Evolutionary conservation across 73 alveolate genomes (phyloP), one percentile per base, ranked within the genome.

Genomic region (Urostyla sp.): DNA sequence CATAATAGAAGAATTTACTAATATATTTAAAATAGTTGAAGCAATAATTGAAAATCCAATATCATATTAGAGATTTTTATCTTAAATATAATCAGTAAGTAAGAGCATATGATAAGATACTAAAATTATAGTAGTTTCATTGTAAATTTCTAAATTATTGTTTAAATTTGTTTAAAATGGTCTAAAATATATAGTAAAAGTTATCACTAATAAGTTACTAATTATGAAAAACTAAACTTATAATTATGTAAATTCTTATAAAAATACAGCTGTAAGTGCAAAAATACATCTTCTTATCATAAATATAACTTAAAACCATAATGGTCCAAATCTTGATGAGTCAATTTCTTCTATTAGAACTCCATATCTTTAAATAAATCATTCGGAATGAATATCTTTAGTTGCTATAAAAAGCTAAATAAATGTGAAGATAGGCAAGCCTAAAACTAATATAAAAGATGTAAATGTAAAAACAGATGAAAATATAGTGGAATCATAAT

Each of bases 261-360:
- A 4, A 30, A 59, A 18, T 5, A 59, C 6, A 32, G 76, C 76
- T n/a, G 37, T 55, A 8, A 52, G 57, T n/a, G 76, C 76, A 59
- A 59, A 59, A 35, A 59, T 30, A 10, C 32, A n/a, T 36, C 76
- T 59, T 59, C 76, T 59, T 5, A 18, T 15, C 2, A 20, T 36
- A 21, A 35, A 59, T 3, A 59, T 3, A 3, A 59, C 76, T 35
- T 59, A 35, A 21, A 31, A 59, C 5, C 32, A 11, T 7, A 59
- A 34, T 6, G 57, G n/a, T n/a, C n/a, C n/a, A n/a, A n/a, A n/a
- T n/a, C n/a, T n/a, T n/a, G n/a, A n/a, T n/a, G n/a, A n/a, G n/a
- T n/a, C n/a, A n/a, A n/a, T n/a, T n/a, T n/a, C n/a, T n/a, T n/a
- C n/a, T n/a, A n/a, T n/a, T n/a, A n/a, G n/a, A n/a, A n/a, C n/a